Evolutionary conservation across 805 yeast genomes (phyloP), one percentile per base, ranked within the genome.

Genomic region (Jamesozyma rosinii): DNA sequence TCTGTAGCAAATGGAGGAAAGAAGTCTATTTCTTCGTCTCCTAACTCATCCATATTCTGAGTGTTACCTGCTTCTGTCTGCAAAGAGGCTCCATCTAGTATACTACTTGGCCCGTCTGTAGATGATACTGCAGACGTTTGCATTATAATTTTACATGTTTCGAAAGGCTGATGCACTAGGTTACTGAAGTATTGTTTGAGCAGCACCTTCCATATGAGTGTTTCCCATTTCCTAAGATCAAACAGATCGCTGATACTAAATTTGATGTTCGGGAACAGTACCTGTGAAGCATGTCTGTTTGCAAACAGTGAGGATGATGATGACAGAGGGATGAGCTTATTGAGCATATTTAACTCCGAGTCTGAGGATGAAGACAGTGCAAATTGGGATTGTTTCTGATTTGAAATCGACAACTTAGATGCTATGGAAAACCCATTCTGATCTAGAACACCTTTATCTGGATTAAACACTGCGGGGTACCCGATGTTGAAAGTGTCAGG

Each of bases 131-230:
- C 30, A 8, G 41, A 26, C 14, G 35, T 82, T 61, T 92, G 97
- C 44, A 88, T 64, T 22, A 89, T 68, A 50, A 86, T 70, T 43
- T 90, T 71, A 4, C 84, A 76, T 15, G 85, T 82, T 52, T 90
- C 97, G 61, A 89, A 81, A 1, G 98, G 97, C 63, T 92, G 97
- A 17, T 85, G 75, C 8, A 84, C 58, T 27, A 87, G 61, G 37
- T 81, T 77, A 46, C 78, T 79, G 43, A 77, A 61, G 65, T 92
- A 90, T 49, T 79, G 81, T 49, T 77, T 76, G 40, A 79, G 54
- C 47, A 86, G 77, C 37, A 83, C 77, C 57, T 73, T 69, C 20
- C 78, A 62, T 46, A 87, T 68, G 34, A 81, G 58, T 48, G 78
- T 84, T 41, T 69, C 69, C 53, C 83, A 62, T 55, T 79, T 77